Evolutionary conservation across 2,329 filamentous ascomycete species (phyloP).

Genomic region (Pyrenochaeta sp.): DNA sequence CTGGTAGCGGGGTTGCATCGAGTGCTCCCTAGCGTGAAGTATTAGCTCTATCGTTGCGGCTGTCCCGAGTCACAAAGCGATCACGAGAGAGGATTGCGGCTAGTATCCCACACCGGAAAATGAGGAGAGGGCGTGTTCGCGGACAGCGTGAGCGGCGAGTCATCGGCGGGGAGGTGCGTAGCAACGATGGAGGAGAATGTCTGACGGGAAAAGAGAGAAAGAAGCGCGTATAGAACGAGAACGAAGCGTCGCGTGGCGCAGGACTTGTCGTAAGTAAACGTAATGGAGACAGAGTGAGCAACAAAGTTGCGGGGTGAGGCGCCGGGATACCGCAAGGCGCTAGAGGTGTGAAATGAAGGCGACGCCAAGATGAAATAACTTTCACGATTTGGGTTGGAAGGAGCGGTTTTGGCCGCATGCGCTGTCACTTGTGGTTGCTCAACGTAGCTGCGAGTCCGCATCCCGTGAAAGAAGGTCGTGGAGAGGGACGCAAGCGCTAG

Average conservation of each 20-base stretch:
- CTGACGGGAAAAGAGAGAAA: neutral
- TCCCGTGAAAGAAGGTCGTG: neutral
- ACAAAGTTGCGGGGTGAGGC: neutral
- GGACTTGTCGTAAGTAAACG: neutral
- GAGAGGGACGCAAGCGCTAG: constrained; percentile 21
- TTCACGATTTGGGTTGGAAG: neutral
- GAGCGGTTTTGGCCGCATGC: neutral
- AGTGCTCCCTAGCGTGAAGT: constrained; percentile 29
- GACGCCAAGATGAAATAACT: neutral
- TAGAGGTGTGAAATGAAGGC: neutral
- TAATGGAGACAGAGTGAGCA: neutral
- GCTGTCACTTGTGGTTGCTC: neutral
- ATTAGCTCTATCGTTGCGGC: constrained; percentile 20
- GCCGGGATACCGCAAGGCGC: neutral
- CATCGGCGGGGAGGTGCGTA: neutral
- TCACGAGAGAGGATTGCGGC: neutral
- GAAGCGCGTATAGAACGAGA: constrained; percentile 13
- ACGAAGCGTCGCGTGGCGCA: constrained; percentile 23
- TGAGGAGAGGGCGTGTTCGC: neutral
- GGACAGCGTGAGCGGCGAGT: neutral
- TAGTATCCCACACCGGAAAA: neutral
- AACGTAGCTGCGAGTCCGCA: neutral
- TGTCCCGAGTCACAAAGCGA: constrained; percentile 15
- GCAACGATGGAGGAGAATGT: neutral
- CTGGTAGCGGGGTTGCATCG: constrained; percentile 31